phyloP scores from a whole-genome alignment of 139 green algal species.

The Chlamydomonas sp. region DNA sequence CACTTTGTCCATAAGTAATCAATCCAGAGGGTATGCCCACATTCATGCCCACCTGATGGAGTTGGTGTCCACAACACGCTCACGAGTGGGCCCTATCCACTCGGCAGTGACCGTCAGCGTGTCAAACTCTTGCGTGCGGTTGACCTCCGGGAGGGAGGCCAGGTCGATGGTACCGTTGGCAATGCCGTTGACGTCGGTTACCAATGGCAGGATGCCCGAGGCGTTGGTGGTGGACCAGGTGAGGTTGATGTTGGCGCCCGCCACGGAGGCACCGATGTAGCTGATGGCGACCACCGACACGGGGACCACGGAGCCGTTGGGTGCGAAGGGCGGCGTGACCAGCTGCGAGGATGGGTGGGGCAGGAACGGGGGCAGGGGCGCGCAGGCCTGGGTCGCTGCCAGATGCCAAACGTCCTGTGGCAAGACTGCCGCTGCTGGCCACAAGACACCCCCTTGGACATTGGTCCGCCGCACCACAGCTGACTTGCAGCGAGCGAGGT shows the following conservation, averaged over 20 bases:
- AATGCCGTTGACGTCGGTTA: conserved; percentile 13
- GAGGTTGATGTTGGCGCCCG: conserved; percentile 9
- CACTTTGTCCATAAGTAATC: too few species aligned
- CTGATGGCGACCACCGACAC: not conserved
- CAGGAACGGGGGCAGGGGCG: too few species aligned
- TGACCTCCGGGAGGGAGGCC: conserved; percentile 17
- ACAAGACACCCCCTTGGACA: too few species aligned
- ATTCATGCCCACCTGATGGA: conserved; percentile 37
- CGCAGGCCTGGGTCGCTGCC: too few species aligned
- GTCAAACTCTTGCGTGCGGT: conserved; percentile 28
- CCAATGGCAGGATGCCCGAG: conserved; percentile 5
- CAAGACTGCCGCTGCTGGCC: too few species aligned
- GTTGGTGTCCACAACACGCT: conserved; percentile 30
- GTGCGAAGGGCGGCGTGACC: not conserved
- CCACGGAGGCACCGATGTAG: conserved; percentile 44
- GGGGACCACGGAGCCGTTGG: not conserved
- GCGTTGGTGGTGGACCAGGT: conserved; percentile 36
- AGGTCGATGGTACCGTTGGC: conserved; percentile 36
- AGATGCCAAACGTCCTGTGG: too few species aligned
- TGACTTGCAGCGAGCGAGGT: too few species aligned
- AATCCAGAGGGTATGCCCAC: not conserved
- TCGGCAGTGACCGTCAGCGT: conserved; percentile 27
- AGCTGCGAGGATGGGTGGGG: not conserved
- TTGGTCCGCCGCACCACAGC: too few species aligned
- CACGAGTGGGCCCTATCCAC: conserved; percentile 62